A percentile compares a stretch with the other conserved stretches of the same genome.
phyloP scores from a whole-genome alignment of 2,329 filamentous ascomycete genomes.

The Coniochaeta prunicola region DNA sequence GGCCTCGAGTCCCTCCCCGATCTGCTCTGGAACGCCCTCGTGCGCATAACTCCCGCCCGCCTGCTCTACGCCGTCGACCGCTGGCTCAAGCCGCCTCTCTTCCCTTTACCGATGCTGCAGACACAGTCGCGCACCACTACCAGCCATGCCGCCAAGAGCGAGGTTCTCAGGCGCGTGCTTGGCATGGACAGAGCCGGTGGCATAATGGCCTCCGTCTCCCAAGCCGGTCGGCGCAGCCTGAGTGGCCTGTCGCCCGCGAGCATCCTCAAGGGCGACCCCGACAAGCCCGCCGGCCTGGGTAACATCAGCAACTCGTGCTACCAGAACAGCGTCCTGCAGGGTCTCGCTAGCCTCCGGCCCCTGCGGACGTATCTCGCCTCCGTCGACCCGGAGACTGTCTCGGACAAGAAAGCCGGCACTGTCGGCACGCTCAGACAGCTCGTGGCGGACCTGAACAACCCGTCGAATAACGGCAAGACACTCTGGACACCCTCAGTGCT shows the following conservation, averaged over 20 bases:
- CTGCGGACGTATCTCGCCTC: slow-evolving; percentile 59
- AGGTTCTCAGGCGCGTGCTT: slow-evolving; percentile 56
- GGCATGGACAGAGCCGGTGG: slow-evolving; percentile 46
- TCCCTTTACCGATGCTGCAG: slow-evolving; percentile 29
- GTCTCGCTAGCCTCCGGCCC: slow-evolving; percentile 66
- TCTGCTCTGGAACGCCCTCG: slow-evolving; percentile 53
- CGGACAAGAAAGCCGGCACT: slow-evolving; percentile 20
- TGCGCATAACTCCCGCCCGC: slow-evolving; percentile 48
- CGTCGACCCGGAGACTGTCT: slow-evolving; percentile 25
- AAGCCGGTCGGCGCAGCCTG: slow-evolving; percentile 49
- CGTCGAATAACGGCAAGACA: slow-evolving; percentile 63
- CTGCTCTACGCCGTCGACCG: slow-evolving; percentile 50
- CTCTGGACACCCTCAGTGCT: slow-evolving; percentile 76
- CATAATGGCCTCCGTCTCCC: slow-evolving; percentile 49
- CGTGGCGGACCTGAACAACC: slow-evolving; percentile 62
- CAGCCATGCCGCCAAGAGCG: slow-evolving; percentile 54
- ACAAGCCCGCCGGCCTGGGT: slow-evolving; percentile 62
- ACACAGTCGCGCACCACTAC: slow-evolving; percentile 21
- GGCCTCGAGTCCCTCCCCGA: slow-evolving; percentile 28
- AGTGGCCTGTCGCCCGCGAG: slow-evolving; percentile 40
- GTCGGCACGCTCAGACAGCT: slow-evolving; percentile 53
- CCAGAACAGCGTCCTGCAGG: slow-evolving; percentile 91
- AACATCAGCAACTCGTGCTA: slow-evolving; percentile 97
- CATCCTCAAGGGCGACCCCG: slow-evolving; percentile 25
- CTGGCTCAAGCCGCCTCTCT: slow-evolving; percentile 42